phyloP scores from a whole-genome alignment of 2,329 filamentous ascomycete genomes.

The Orbilia javanica region DNA sequence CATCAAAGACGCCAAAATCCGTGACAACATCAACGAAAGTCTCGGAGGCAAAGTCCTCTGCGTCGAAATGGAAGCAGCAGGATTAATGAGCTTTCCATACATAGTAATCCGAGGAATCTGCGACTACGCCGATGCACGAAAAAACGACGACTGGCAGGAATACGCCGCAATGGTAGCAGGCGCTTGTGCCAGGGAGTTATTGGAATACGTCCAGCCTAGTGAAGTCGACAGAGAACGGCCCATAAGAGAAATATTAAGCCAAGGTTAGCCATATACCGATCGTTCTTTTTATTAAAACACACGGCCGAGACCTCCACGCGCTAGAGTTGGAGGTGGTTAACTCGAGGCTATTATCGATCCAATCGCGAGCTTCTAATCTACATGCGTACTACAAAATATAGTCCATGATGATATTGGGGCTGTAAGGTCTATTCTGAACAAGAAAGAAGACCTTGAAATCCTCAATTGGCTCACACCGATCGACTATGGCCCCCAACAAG shows the following conservation, averaged over 20 bases:
- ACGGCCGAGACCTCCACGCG: neutral
- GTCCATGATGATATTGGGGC: neutral
- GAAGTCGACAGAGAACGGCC: slow-evolving; percentile 1
- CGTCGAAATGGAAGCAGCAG: slow-evolving; percentile 35
- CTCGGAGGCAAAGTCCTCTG: slow-evolving; percentile 8
- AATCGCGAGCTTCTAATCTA: neutral
- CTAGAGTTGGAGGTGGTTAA: too few relatives aligned
- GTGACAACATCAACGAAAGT: slow-evolving; percentile 5
- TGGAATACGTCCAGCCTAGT: slow-evolving; percentile 7
- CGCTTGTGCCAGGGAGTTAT: slow-evolving; percentile 15
- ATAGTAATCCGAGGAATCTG: slow-evolving; percentile 35
- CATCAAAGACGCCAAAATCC: slow-evolving; percentile 2
- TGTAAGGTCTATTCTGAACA: neutral
- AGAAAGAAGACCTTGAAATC: slow-evolving; percentile 12
- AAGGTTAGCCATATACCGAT: slow-evolving; percentile 3
- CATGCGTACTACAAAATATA: neutral
- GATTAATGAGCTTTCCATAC: slow-evolving; percentile 42
- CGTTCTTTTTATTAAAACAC: neutral
- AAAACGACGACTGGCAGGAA: slow-evolving; percentile 20
- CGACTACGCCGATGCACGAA: slow-evolving; percentile 2
- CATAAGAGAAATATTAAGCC: neutral
- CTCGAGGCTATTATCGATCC: neutral
- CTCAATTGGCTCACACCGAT: slow-evolving; percentile 4
- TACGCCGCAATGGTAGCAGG: slow-evolving; percentile 1
- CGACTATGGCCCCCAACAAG: slow-evolving; percentile 6